phyloP scores from a whole-genome alignment of 192 early-diverging fungal species.

The Fimicolochytrium jonesii region DNA sequence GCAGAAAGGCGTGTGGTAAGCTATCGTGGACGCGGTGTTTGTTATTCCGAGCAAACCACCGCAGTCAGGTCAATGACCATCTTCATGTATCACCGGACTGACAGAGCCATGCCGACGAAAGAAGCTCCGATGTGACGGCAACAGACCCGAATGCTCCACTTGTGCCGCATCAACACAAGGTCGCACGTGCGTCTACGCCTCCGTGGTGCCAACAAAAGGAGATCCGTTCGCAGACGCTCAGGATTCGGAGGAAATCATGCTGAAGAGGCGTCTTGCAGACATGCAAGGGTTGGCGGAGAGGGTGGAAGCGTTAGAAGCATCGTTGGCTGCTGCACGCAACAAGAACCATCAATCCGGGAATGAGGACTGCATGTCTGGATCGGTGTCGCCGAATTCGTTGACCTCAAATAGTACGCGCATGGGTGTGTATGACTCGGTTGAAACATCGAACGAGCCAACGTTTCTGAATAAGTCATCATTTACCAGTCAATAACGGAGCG shows the following conservation, averaged over 20 bases:
- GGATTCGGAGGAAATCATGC: too few species aligned
- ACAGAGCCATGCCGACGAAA: constrained; percentile 20
- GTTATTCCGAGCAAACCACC: background rate
- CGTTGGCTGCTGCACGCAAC: constrained; percentile 21
- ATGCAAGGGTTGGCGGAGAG: constrained; percentile 23
- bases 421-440: too few species aligned
- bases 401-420: background rate
- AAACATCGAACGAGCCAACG: background rate
- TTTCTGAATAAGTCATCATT: background rate
- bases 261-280: constrained; percentile 6
- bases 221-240: too few species aligned
- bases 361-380: background rate
- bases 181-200: constrained; percentile 13
- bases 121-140: constrained; percentile 22
- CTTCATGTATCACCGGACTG: background rate
- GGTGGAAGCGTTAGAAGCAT: constrained; percentile 21
- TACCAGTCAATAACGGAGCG: too few species aligned
- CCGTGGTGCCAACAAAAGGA: constrained; percentile 2
- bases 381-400: background rate
- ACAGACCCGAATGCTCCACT: constrained; percentile 19
- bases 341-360: too few species aligned
- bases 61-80: too few species aligned
- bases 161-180: constrained; percentile 8
- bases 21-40: too few species aligned
- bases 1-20: constrained; percentile 13